Evolutionary conservation across 345 rosid species (phyloP).

Genomic region (Gossypium sturtianum): DNA sequence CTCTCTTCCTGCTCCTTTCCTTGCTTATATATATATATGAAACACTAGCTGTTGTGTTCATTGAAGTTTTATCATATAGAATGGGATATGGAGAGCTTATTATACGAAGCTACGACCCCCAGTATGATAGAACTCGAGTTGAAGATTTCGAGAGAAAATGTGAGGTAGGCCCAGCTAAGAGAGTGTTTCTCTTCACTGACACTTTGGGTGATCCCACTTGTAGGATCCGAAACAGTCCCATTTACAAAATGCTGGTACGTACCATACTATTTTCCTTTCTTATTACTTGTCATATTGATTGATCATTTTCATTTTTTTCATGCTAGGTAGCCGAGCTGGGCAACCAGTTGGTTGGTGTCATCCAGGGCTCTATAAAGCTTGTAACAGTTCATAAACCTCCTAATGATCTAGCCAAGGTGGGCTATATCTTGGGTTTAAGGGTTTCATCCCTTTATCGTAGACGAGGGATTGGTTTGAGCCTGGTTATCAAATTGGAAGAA

Average conservation of each 20-base stretch:
- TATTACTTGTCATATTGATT: neutral
- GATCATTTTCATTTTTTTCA: neutral
- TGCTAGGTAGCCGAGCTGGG: conserved; percentile 60
- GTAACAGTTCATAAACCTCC: conserved; percentile 37
- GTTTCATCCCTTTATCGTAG: conserved; percentile 55
- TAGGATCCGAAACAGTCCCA: conserved; percentile 67
- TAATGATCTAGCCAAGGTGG: conserved; percentile 41
- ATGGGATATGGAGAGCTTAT: conserved; percentile 27
- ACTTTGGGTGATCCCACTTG: conserved; percentile 84
- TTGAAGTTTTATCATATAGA: conserved; percentile 4
- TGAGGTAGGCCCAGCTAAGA: conserved; percentile 57
- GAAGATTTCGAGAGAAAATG: conserved; percentile 60
- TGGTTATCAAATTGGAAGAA: conserved; percentile 57
- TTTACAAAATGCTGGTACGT: conserved; percentile 66
- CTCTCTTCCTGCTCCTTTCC: neutral
- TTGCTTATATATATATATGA: neutral
- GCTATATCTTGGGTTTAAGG: conserved; percentile 64
- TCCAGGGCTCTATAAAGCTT: conserved; percentile 72
- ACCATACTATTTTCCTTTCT: neutral
- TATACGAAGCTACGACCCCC: conserved; percentile 53
- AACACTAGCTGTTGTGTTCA: neutral
- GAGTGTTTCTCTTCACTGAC: conserved; percentile 59
- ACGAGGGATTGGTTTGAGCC: conserved; percentile 46
- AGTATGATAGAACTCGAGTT: conserved; percentile 43
- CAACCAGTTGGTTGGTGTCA: conserved; percentile 56